Percentiles rank a stretch among this genome's conserved stretches.
Conservation (phyloP, 768 basidiomycete genomes). For the Lyophyllum shimeji region DNA sequence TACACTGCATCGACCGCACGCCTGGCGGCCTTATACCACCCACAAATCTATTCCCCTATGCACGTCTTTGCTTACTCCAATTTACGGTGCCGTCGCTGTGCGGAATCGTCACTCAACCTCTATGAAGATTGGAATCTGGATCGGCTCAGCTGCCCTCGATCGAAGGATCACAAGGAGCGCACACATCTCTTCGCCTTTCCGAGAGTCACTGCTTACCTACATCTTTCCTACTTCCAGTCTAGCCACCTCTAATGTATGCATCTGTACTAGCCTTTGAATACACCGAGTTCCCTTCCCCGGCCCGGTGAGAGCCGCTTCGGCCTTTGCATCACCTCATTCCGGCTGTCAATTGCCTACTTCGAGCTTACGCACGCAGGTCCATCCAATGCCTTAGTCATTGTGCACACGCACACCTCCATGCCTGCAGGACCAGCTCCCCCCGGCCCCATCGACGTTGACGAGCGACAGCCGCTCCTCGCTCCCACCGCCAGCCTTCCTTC, state of each 20-base stretch:
- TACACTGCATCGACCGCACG: background rate
- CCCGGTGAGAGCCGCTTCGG: background rate
- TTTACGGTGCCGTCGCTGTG: too few relatives aligned
- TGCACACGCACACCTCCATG: constrained; percentile 5
- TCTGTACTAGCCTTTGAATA: background rate
- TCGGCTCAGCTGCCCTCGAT: too few relatives aligned
- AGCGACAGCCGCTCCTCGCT: constrained; percentile 24
- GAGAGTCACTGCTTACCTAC: too few relatives aligned
- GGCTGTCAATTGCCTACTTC: background rate
- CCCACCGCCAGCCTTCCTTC: too few relatives aligned
- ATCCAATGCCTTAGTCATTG: background rate
- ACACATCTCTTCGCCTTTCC: too few relatives aligned
- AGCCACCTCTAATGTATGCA: too few relatives aligned
- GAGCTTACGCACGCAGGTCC: background rate
- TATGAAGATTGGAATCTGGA: too few relatives aligned
- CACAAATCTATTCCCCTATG: background rate
- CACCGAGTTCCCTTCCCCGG: background rate
- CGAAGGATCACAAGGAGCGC: too few relatives aligned
- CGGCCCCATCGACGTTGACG: constrained; percentile 11
- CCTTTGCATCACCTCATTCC: constrained; percentile 4
- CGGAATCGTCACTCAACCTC: too few relatives aligned
- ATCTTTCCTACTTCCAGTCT: too few relatives aligned
- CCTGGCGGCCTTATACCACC: background rate
- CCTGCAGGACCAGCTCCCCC: constrained; percentile 2
- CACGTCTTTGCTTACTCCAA: too few relatives aligned